Conservation (phyloP, 2,329 filamentous ascomycete genomes). For the Alternaria conjuncta region DNA sequence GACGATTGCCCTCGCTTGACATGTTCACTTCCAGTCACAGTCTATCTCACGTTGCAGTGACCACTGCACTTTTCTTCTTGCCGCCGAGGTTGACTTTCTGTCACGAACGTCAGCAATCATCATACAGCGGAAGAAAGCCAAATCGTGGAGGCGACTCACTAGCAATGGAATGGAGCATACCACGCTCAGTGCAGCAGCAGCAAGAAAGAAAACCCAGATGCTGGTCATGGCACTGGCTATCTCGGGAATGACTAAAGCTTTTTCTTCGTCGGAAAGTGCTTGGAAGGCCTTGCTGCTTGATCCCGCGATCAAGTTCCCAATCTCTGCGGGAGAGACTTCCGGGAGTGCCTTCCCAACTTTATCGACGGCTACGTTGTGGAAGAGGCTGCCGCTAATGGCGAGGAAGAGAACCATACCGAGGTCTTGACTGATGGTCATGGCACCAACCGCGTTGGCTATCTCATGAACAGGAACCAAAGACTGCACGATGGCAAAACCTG, state of each 20-base stretch:
- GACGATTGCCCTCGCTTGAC: neutral
- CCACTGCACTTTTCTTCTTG: fast-evolving
- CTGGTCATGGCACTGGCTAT: neutral
- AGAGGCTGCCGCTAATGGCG: slow-evolving; percentile 2
- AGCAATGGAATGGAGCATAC: neutral
- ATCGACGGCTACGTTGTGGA: neutral
- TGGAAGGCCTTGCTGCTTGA: neutral
- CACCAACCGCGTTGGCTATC: slow-evolving; percentile 22
- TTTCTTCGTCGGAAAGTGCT: neutral
- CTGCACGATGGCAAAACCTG: slow-evolving; percentile 25
- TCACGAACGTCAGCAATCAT: neutral
- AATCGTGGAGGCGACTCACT: neutral
- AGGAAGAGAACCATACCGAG: slow-evolving; percentile 3
- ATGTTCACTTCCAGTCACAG: neutral
- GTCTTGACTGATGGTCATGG: slow-evolving; percentile 8
- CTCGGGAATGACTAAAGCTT: neutral
- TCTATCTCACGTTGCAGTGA: fast-evolving
- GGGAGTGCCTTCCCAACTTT: neutral
- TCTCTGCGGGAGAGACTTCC: neutral
- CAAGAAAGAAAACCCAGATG: neutral
- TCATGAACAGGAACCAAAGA: slow-evolving; percentile 12
- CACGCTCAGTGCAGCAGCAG: neutral
- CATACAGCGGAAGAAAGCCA: neutral
- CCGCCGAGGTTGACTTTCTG: neutral
- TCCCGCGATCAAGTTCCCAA: neutral